phyloP scores from a whole-genome alignment of 2,329 filamentous ascomycete species.

The Arthroderma sp. region DNA sequence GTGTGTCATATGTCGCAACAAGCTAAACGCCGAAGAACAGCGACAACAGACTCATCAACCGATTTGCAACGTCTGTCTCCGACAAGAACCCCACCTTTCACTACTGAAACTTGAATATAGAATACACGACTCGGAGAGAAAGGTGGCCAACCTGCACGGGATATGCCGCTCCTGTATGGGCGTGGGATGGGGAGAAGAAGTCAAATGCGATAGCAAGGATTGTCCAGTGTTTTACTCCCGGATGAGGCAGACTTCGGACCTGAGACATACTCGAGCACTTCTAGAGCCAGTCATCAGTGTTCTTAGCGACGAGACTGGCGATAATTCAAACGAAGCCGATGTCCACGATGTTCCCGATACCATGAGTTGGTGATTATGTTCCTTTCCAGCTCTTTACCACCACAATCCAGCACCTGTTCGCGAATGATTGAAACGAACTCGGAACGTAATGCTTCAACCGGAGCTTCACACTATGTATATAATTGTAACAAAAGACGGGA shows the following conservation, averaged over 20 bases:
- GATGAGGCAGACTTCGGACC: constrained; percentile 27
- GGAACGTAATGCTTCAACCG: too few species aligned
- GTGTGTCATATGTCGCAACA: constrained; percentile 63
- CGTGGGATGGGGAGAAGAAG: constrained; percentile 58
- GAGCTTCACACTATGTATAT: too few species aligned
- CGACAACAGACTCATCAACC: constrained; percentile 25
- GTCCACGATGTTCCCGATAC: not conserved
- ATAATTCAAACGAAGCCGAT: not conserved
- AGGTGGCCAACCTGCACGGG: constrained; percentile 50
- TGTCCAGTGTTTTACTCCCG: constrained; percentile 75
- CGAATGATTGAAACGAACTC: too few species aligned
- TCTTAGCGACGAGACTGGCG: constrained; percentile 20
- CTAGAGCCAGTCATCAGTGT: constrained; percentile 28
- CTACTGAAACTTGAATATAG: constrained; percentile 52
- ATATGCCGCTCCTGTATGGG: constrained; percentile 74
- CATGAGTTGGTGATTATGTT: not conserved
- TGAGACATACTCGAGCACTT: constrained; percentile 27
- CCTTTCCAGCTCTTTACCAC: not conserved
- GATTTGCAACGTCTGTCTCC: constrained; percentile 30
- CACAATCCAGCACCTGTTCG: too few species aligned
- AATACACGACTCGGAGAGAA: constrained; percentile 52
- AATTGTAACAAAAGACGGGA: too few species aligned
- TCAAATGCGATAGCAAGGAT: constrained; percentile 81
- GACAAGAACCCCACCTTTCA: constrained; percentile 40
- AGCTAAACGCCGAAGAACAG: constrained; percentile 32